Percentiles rank a stretch among this genome's conserved stretches.
Conservation (phyloP, 2,329 filamentous ascomycete genomes). For the Phialocephala sp. region DNA sequence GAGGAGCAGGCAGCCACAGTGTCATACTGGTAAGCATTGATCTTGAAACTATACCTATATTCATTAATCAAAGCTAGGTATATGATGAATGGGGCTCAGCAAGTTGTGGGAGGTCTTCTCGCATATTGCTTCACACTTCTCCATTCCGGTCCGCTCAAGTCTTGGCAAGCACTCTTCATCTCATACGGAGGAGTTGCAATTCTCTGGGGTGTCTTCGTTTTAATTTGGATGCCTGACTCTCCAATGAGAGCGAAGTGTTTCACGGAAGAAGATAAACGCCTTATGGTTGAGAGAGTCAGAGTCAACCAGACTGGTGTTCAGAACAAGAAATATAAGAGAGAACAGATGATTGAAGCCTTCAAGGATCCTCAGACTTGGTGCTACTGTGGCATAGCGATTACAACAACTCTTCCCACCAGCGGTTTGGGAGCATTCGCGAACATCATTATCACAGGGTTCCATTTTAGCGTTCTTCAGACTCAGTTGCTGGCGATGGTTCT, state of each 20-base stretch:
- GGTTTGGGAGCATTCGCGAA: constrained; percentile 47
- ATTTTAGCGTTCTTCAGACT: constrained; percentile 39
- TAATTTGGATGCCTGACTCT: constrained; percentile 40
- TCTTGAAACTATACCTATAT: background rate
- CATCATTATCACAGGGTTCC: constrained; percentile 41
- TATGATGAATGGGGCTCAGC: constrained; percentile 21
- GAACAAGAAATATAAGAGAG: constrained; percentile 54
- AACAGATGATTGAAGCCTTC: constrained; percentile 56
- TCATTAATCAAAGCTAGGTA: background rate
- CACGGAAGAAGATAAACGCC: constrained; percentile 33
- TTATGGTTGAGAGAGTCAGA: constrained; percentile 55
- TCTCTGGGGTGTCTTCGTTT: constrained; percentile 45
- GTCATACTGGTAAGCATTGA: constrained; percentile 56
- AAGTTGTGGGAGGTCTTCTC: constrained; percentile 64
- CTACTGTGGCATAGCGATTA: constrained; percentile 35
- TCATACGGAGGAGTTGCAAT: constrained; percentile 52
- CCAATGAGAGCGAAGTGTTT: constrained; percentile 36
- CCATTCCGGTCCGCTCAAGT: constrained; percentile 56
- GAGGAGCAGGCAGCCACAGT: constrained; percentile 66
- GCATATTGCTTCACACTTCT: constrained; percentile 61
- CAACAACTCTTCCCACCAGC: constrained; percentile 41
- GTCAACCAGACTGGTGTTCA: constrained; percentile 62
- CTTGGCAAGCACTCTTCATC: constrained; percentile 66
- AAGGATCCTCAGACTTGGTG: constrained; percentile 50
- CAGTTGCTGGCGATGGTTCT: constrained; percentile 43